phyloP scores from a whole-genome alignment of 805 yeast genomes.

The Kuraishia piskuri region DNA sequence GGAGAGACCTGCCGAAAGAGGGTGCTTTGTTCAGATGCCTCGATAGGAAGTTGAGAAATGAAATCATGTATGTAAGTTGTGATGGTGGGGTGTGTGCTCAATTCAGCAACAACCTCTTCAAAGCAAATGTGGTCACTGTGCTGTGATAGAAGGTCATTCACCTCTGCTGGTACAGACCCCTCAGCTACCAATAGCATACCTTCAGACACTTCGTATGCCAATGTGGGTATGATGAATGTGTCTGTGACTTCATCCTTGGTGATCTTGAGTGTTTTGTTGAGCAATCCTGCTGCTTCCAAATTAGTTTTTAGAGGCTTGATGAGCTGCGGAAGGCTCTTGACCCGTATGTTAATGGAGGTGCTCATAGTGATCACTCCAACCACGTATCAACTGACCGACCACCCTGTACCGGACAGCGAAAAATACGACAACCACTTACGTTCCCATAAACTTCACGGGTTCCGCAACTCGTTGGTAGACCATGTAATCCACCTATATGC shows the following conservation, averaged over 20 bases:
- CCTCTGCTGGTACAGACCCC: not conserved
- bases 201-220: not conserved
- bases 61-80: not conserved
- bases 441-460: not conserved
- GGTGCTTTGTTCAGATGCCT: not conserved
- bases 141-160: not conserved
- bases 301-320: not conserved
- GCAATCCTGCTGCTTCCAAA: not conserved
- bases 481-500: no score
- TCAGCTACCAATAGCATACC: not conserved
- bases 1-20: not conserved
- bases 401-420: no score
- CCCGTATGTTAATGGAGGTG: not conserved
- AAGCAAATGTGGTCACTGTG: not conserved
- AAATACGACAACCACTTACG: no score
- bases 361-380: no score
- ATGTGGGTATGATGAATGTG: constrained; percentile 2
- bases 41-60: not conserved
- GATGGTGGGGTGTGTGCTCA: not conserved
- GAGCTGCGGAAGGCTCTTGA: not conserved
- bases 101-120: not conserved
- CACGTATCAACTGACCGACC: no score
- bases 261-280: not conserved
- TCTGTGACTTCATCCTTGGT: not conserved
- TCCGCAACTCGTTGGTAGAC: no score